These are phyloP conservation scores for Vitis rupestris DNA, from an alignment of 164 flowering plant genomes.

Conservation along the genomic window DNA sequence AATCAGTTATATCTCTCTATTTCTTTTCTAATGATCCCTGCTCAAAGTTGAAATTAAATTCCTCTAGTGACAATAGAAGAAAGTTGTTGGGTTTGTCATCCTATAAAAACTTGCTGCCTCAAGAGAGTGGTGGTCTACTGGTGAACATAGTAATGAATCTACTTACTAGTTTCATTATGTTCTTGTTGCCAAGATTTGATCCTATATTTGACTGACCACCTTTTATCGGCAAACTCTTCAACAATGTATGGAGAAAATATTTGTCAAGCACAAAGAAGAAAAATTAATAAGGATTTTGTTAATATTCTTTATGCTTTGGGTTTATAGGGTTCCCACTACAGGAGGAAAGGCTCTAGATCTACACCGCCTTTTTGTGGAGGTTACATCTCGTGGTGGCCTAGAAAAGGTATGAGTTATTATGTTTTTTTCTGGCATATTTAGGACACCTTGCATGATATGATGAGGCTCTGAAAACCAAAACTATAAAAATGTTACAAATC, in stretches of 20 bases:
- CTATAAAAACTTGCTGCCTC: not conserved
- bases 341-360: slow-evolving; percentile 78
- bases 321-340: slow-evolving; percentile 64
- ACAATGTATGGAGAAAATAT: no score
- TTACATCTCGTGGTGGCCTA: slow-evolving; percentile 83
- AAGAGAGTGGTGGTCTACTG: not conserved
- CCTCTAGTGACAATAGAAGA: no score
- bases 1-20: not conserved
- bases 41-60: no score
- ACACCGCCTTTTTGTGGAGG: slow-evolving; percentile 77
- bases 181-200: no score
- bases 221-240: no score
- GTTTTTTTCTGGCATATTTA: not conserved
- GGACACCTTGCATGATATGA: not conserved
- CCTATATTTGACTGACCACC: no score
- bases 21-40: no score
- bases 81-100: no score
- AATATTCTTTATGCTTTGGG: not conserved
- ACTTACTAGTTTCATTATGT: no score
- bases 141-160: not conserved
- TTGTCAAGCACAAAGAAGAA: not conserved
- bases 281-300: not conserved
- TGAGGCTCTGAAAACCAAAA: not conserved
- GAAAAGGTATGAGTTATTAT: slow-evolving; percentile 51
- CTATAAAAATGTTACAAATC: not conserved